These are phyloP conservation scores for Xylaria digitata DNA, from an alignment of 2,329 filamentous ascomycete genomes.

Conservation along the genomic window DNA sequence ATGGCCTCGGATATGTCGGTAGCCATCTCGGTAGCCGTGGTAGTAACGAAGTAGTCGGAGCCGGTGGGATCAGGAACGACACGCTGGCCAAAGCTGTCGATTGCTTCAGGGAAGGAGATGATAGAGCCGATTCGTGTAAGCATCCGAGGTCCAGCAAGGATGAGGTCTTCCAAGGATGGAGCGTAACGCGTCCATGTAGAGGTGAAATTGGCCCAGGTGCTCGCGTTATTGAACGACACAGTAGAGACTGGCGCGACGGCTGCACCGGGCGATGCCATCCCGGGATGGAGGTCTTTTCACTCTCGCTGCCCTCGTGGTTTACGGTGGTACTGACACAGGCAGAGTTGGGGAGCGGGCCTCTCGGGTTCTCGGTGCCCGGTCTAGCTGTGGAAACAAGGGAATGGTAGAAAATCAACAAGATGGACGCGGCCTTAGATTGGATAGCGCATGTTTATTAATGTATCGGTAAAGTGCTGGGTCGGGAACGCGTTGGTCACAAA, in stretches of 20 bases:
- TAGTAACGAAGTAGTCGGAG: slow-evolving; percentile 61
- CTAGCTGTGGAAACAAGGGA: slow-evolving; percentile 11
- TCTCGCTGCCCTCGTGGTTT: slow-evolving; percentile 1
- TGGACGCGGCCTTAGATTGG: slow-evolving; percentile 27
- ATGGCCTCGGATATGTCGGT: slow-evolving; percentile 53
- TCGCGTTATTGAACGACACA: slow-evolving; percentile 56
- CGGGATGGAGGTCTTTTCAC: background rate
- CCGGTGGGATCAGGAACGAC: slow-evolving; percentile 50
- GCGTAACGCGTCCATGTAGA: slow-evolving; percentile 67
- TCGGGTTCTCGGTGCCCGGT: slow-evolving; percentile 16
- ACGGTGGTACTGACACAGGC: background rate
- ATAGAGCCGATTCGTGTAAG: slow-evolving; percentile 72
- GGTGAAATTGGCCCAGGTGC: slow-evolving; percentile 65
- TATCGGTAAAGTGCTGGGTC: background rate
- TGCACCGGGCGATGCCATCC: slow-evolving; percentile 50
- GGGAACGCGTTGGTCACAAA: slow-evolving; percentile 8
- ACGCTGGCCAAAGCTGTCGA: slow-evolving; percentile 70
- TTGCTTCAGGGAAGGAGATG: slow-evolving; percentile 67
- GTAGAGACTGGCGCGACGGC: slow-evolving; percentile 46
- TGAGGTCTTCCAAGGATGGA: slow-evolving; percentile 74
- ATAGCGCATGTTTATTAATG: slow-evolving; percentile 25
- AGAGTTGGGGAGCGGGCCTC: background rate
- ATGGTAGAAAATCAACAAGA: slow-evolving; percentile 13
- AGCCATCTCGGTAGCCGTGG: slow-evolving; percentile 59
- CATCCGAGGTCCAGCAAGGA: slow-evolving; percentile 76